Evolutionary conservation across 176 grass and related monocot genomes (phyloP), one percentile per base, ranked within the genome.

Genomic region (Stipa capillata): DNA sequence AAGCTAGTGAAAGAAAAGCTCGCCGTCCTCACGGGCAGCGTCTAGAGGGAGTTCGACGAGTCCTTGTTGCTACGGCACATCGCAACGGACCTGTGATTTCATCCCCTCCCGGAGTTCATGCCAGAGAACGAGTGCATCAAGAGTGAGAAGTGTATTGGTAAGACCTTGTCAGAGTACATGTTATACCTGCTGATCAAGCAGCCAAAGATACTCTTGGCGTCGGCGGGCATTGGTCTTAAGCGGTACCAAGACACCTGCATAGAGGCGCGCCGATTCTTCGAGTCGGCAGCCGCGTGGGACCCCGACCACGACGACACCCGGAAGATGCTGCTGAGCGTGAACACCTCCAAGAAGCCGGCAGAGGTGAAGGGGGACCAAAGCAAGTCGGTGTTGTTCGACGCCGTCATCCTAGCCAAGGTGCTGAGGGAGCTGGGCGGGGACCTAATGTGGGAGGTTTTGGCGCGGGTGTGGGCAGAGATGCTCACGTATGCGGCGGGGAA

Each of bases 151-250:
- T n/a, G n/a, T n/a, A 14, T 81, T 11, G 4, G 4, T 50, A 0
- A 6, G 53, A 70, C 60, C 20, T 11, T 87, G 27, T 83, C 79
- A 0, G 84, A 86, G 59, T 86, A 86, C 77, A 75, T 86, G 84
- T n/a, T 86, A 1, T 86, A 86, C 77, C 85, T 87, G 4, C 85
- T 87, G 0, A 7, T 82, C 63, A 76, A 25, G 51, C 85, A 82
- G 34, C 72, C 79, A 4, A 63, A 76, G 1, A 82, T 87, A 78
- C 17, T 82, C 7, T 34, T 21, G 4, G 71, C 84, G 3, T 51
- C 84, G 9, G 78, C 60, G 0, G 60, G 78, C 31, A 76, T 81
- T 49, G 60, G 77, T 0, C 77, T 86, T 16, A 15, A 49, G 27
- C 84, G 49, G 0, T 81, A 57, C 69, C 47, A 28, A 18, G 84